A percentile compares a stretch with the other conserved stretches of the same genome.
Evolutionary conservation across 129 eudicot species (phyloP).

Genomic region (Tagetes patula): DNA sequence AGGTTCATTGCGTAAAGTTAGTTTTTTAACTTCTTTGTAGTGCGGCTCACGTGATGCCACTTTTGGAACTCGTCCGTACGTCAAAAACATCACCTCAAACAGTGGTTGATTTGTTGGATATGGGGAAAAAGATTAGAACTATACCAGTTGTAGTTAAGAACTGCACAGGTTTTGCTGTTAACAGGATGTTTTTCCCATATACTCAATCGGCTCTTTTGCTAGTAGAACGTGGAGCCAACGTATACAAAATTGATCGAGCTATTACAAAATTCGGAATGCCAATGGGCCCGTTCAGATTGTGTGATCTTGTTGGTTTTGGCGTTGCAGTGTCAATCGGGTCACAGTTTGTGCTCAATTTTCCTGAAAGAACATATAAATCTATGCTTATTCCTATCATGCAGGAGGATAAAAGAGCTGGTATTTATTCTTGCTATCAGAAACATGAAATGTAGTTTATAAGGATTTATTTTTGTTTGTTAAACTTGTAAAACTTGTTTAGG

Average conservation of each 20-base stretch:
- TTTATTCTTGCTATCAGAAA: background rate
- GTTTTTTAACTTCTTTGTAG: slow-evolving; percentile 38
- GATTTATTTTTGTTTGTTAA: background rate
- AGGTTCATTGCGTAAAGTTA: background rate
- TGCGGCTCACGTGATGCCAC: slow-evolving; percentile 98
- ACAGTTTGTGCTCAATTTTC: slow-evolving; percentile 71
- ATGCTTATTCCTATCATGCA: slow-evolving; percentile 83
- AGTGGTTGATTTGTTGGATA: slow-evolving; percentile 77
- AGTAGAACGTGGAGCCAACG: slow-evolving; percentile 85
- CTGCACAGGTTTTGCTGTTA: slow-evolving; percentile 97
- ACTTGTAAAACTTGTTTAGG: slow-evolving; percentile 40
- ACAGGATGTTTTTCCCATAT: slow-evolving; percentile 91
- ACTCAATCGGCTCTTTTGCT: slow-evolving; percentile 91
- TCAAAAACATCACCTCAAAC: slow-evolving; percentile 83
- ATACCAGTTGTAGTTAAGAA: slow-evolving; percentile 91
- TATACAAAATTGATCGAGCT: slow-evolving; percentile 75
- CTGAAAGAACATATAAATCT: slow-evolving; percentile 83
- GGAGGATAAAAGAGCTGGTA: slow-evolving; percentile 94
- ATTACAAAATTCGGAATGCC: slow-evolving; percentile 96
- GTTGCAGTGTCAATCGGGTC: slow-evolving; percentile 71
- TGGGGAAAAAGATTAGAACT: slow-evolving; percentile 83
- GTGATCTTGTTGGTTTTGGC: slow-evolving; percentile 90
- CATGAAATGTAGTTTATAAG: background rate
- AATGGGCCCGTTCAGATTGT: slow-evolving; percentile 94
- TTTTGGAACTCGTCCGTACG: slow-evolving; percentile 86